Evolutionary conservation across 768 basidiomycete species (phyloP), one percentile per base, ranked within the genome.

Genomic region (Tremella mesenterica): DNA sequence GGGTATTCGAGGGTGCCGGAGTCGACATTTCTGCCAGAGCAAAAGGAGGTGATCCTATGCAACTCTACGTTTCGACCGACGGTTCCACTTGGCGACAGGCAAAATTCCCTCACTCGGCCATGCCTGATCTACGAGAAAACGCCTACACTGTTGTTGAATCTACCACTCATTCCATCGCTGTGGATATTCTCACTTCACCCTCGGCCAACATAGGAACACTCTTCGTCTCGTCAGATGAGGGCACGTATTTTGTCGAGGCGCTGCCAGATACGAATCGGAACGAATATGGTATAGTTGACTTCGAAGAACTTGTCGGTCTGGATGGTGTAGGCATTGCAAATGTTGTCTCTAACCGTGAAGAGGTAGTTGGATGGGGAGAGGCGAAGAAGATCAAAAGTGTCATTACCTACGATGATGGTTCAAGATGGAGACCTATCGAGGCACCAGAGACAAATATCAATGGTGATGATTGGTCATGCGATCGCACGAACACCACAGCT

Each of bases 91-190:
- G 91, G 91, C 84, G 85, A 1, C 83, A 84, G 61, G 90, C 88
- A 1, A 82, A 83, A 55, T 97, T 99, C 78, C 95, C 95, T 2
- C 95, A 95, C 44, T 67, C 69, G 13, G 70, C 67, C 13, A 54
- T 69, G 47, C 71, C 71, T 9, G 67, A 64, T 48, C 56, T 71
- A 14, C 56, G 57, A 25, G 69, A 71, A 39, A 71, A 71, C 68
- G 87, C 88, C 5, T 96, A 99, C 71, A 99, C 95, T 9, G 83
- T 99, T 63, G 85, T 99, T 54, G 91, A 97, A 73, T 86, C 85
- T 3, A 92, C 89, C 8, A 83, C 84, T 0, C 90, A 96, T 69
- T 96, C 92, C 6, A 79, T 99, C 23, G 88, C 85, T 3, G 87
- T 99, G 33, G 95, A 99, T 67, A 92, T 97, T 43, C 81, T 93